phyloP scores from a whole-genome alignment of 1,284 basidiomycete species.

The Marasmius tenuissimus region DNA sequence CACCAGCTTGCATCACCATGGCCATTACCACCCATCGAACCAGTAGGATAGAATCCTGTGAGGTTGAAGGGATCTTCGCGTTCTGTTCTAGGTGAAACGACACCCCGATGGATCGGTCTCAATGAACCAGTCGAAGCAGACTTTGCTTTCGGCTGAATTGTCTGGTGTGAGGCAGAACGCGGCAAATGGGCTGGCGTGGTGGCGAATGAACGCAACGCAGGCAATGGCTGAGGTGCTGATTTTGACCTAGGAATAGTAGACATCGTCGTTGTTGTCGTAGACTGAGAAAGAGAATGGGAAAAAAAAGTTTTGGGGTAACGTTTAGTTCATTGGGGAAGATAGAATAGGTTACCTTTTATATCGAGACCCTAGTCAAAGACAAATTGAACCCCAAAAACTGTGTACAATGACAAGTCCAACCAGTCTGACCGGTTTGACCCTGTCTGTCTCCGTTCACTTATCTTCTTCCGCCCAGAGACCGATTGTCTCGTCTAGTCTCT shows the following conservation, averaged over 20 bases:
- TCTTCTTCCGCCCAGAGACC: no score
- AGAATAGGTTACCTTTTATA: background rate
- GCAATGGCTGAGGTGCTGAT: slow-evolving; percentile 2
- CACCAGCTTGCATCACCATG: background rate
- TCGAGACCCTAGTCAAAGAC: slow-evolving; percentile 27
- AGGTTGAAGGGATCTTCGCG: background rate
- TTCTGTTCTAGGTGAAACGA: slow-evolving; percentile 1
- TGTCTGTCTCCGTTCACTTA: no score
- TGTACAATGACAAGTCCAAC: no score
- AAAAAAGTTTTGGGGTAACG: background rate
- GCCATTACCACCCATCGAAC: no score
- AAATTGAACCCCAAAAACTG: no score
- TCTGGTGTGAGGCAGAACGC: background rate
- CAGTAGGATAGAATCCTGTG: background rate
- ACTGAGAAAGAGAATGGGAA: background rate
- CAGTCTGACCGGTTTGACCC: no score
- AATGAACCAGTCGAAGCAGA: background rate
- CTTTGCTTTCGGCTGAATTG: slow-evolving; percentile 1
- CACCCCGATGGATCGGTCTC: background rate
- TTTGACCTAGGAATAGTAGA: background rate
- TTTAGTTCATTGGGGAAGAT: background rate
- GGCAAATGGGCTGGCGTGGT: background rate
- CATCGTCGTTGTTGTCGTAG: background rate
- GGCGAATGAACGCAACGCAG: background rate
- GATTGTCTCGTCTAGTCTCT: no score